Evolutionary conservation across 2,329 filamentous ascomycete species (phyloP).

Genomic region (Botrytis aclada): DNA sequence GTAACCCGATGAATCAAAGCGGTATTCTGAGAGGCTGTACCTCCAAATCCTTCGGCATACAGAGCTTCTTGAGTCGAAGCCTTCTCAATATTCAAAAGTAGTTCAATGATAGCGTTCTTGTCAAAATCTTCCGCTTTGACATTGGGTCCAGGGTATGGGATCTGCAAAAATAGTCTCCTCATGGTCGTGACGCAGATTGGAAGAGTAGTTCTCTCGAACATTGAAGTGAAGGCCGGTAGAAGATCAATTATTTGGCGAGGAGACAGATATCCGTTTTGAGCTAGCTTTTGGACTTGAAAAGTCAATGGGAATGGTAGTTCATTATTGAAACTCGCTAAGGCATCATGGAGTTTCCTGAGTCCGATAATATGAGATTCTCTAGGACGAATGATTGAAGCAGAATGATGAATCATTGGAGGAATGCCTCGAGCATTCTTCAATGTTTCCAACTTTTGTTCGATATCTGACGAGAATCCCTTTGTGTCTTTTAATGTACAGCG

Average conservation of each 20-base stretch:
- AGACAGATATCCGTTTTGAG: constrained; percentile 59
- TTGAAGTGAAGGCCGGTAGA: constrained; percentile 40
- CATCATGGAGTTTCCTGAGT: constrained; percentile 26
- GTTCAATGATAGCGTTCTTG: constrained; percentile 44
- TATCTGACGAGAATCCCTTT: constrained; percentile 28
- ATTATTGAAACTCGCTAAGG: constrained; percentile 28
- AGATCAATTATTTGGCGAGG: constrained; percentile 51
- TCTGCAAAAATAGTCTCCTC: constrained; percentile 48
- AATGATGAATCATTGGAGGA: constrained; percentile 34
- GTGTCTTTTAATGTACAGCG: constrained; percentile 38
- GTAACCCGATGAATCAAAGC: constrained; percentile 31
- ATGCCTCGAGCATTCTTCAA: constrained; percentile 37
- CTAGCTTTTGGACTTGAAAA: constrained; percentile 62
- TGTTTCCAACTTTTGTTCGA: constrained; percentile 31
- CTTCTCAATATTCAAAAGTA: constrained; percentile 41
- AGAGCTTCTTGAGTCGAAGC: constrained; percentile 29
- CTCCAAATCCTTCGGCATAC: constrained; percentile 30
- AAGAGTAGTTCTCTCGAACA: constrained; percentile 32
- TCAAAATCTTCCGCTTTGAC: constrained; percentile 45
- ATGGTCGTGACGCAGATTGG: constrained; percentile 53
- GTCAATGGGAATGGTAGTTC: constrained; percentile 52
- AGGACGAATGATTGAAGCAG: constrained; percentile 21
- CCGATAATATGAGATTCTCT: constrained; percentile 22
- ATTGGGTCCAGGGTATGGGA: constrained; percentile 54
- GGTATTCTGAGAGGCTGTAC: constrained; percentile 29